Conservation (phyloP, 495 filamentous ascomycete genomes). For the Tuber calosporum region DNA sequence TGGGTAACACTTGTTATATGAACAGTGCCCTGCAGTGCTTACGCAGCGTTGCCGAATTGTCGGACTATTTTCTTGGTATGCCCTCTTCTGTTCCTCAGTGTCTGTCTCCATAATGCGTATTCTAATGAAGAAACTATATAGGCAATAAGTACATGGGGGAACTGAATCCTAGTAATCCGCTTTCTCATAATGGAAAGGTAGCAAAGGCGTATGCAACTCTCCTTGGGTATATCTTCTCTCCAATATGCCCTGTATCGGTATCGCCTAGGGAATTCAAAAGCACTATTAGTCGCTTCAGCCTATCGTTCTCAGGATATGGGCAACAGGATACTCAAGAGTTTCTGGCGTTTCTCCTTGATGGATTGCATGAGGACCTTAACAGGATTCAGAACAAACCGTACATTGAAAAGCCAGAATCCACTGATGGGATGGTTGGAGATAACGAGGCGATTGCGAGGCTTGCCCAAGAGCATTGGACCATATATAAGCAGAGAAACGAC, state of each 20-base stretch:
- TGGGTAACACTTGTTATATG: slow-evolving; percentile 98
- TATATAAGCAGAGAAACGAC: slow-evolving; percentile 86
- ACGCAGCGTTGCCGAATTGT: slow-evolving; percentile 81
- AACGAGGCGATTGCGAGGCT: slow-evolving; percentile 68
- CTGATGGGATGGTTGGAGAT: slow-evolving; percentile 88
- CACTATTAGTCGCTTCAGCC: slow-evolving; percentile 67
- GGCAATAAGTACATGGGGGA: slow-evolving; percentile 65
- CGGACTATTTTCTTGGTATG: slow-evolving; percentile 74
- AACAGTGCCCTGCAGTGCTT: slow-evolving; percentile 94
- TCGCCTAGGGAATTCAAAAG: slow-evolving; percentile 71
- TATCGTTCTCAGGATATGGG: slow-evolving; percentile 84
- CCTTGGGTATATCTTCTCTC: slow-evolving; percentile 63
- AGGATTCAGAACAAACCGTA: slow-evolving; percentile 93
- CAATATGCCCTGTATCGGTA: slow-evolving; percentile 55
- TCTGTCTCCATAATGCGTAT: slow-evolving; percentile 19
- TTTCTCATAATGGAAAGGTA: slow-evolving; percentile 74
- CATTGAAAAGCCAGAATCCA: slow-evolving; percentile 95
- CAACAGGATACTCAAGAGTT: slow-evolving; percentile 98
- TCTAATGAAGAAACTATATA: slow-evolving; percentile 39
- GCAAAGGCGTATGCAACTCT: slow-evolving; percentile 71
- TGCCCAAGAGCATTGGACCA: slow-evolving; percentile 78
- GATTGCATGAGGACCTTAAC: slow-evolving; percentile 89
- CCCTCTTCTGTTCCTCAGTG: slow-evolving; percentile 20
- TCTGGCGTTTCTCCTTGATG: slow-evolving; percentile 90
- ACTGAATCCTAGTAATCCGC: slow-evolving; percentile 72